phyloP scores from a whole-genome alignment of 2,329 filamentous ascomycete genomes.

The Diaporthe nobilis region DNA sequence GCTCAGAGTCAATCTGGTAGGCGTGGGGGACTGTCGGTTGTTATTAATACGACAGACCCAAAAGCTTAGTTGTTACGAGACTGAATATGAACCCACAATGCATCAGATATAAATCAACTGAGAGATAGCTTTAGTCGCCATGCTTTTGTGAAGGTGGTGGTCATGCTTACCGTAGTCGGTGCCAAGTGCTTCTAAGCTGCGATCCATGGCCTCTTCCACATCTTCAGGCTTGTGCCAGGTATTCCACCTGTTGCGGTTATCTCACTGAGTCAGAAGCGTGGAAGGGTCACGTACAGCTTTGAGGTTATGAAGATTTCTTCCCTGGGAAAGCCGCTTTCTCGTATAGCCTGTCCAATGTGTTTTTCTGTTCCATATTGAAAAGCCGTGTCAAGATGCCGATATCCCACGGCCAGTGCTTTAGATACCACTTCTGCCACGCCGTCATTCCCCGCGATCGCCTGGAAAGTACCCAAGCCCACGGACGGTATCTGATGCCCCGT shows the following conservation, averaged over 20 bases:
- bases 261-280: background rate
- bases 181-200: constrained; percentile 59
- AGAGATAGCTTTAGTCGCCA: no score
- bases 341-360: constrained; percentile 50
- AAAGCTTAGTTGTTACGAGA: background rate
- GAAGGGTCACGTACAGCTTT: constrained; percentile 45
- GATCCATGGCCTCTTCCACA: constrained; percentile 47
- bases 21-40: background rate
- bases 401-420: constrained; percentile 49
- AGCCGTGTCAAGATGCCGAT: constrained; percentile 51
- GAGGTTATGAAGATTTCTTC: constrained; percentile 51
- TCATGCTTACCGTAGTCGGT: constrained; percentile 55
- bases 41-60: background rate
- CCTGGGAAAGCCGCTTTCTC: constrained; percentile 50
- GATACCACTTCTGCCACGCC: constrained; percentile 41
- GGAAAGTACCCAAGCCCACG: constrained; percentile 16
- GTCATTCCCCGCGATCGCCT: background rate
- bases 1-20: background rate
- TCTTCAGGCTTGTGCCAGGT: constrained; percentile 44
- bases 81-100: constrained; percentile 8
- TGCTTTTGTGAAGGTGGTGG: background rate
- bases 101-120: constrained; percentile 68
- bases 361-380: constrained; percentile 47
- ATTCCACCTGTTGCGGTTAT: background rate
- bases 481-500: constrained; percentile 32